These are phyloP conservation scores for Dendrobium officinale DNA, from an alignment of 106 monocot species.

Conservation along the genomic window DNA sequence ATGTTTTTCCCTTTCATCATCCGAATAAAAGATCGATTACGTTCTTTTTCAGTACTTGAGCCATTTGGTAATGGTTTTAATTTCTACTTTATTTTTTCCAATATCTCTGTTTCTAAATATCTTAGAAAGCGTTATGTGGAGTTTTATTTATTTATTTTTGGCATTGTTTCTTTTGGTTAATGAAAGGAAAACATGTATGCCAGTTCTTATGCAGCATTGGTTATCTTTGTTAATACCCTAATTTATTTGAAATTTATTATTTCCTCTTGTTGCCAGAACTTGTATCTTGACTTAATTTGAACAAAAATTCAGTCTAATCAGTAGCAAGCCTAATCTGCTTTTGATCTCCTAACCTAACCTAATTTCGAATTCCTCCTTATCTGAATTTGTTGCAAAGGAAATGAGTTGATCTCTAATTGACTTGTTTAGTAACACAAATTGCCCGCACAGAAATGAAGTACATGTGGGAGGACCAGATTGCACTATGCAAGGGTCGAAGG, in stretches of 20 bases:
- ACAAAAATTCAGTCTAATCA: background rate
- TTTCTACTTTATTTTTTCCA: background rate
- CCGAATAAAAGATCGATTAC: background rate
- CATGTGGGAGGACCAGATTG: background rate
- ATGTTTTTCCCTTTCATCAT: conserved; percentile 1
- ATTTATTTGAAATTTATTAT: background rate
- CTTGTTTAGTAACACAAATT: background rate
- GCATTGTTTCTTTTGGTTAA: background rate
- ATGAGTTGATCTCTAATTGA: background rate
- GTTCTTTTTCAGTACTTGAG: background rate
- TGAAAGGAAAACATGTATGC: background rate
- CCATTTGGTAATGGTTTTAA: background rate
- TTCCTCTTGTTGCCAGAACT: background rate
- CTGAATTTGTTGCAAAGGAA: background rate
- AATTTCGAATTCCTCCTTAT: background rate
- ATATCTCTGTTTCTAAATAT: background rate
- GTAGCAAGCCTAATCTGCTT: background rate
- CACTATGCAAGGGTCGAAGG: background rate
- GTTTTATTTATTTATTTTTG: background rate
- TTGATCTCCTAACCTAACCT: background rate
- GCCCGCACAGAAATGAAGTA: background rate
- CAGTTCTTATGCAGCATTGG: background rate
- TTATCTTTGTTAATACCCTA: background rate
- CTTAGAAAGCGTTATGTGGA: background rate
- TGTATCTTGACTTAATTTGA: background rate